A percentile compares a stretch with the other conserved stretches of the same genome.
These are phyloP conservation scores for Suillus americanus DNA, from an alignment of 768 basidiomycete genomes.

Conservation along the genomic window DNA sequence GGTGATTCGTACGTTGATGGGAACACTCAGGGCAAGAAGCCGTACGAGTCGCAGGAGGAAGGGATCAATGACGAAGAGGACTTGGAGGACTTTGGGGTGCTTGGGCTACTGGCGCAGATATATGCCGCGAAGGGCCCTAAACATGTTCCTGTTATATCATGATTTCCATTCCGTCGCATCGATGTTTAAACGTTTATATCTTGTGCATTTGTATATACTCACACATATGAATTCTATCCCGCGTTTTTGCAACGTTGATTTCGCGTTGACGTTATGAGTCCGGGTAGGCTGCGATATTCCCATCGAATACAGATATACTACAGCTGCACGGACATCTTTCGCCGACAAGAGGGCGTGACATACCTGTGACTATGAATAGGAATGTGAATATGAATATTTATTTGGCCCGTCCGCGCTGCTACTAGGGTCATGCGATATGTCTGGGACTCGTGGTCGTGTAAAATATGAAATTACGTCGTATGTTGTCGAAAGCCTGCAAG, in stretches of 20 bases:
- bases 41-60: conserved; percentile 41
- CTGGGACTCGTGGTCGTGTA: not conserved
- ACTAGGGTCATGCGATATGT: not conserved
- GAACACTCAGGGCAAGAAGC: conserved; percentile 38
- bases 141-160: conserved; percentile 45
- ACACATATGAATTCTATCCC: not conserved
- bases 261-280: not conserved
- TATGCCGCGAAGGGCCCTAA: conserved; percentile 60
- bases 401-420: not conserved
- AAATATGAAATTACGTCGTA: not conserved
- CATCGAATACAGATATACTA: not conserved
- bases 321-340: not conserved
- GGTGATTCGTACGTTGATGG: conserved; percentile 79
- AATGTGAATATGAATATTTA: no score
- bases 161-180: not conserved
- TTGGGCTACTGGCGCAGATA: conserved; percentile 85
- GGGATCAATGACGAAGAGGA: conserved; percentile 61
- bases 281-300: not conserved
- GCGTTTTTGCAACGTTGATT: not conserved
- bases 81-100: conserved; percentile 77
- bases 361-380: not conserved
- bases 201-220: not conserved
- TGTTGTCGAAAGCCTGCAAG: not conserved
- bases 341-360: not conserved
- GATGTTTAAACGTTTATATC: not conserved